Evolutionary conservation across 2,329 filamentous ascomycete genomes (phyloP).

Genomic region (Apiospora rasikravindrae): DNA sequence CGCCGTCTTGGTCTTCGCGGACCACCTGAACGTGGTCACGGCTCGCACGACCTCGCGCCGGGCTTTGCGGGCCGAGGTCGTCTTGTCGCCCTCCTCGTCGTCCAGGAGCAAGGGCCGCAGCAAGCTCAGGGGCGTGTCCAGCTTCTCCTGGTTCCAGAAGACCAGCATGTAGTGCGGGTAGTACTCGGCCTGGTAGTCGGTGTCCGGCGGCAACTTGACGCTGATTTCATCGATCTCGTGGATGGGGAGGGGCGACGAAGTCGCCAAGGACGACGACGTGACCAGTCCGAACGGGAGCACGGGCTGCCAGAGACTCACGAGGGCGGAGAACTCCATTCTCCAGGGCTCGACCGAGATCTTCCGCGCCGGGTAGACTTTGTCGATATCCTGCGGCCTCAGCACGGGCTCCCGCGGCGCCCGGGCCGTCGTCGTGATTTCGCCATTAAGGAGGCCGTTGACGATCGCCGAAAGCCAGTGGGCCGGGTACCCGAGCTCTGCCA

Average conservation of each 20-base stretch:
- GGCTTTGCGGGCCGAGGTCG: not conserved
- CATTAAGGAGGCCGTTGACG: not conserved
- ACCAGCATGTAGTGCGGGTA: constrained; percentile 27
- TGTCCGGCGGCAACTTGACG: not conserved
- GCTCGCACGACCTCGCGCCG: not conserved
- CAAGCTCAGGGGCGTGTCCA: constrained; percentile 19
- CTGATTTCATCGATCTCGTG: not conserved
- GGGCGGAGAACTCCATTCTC: not conserved
- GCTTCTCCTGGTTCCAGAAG: constrained; percentile 26
- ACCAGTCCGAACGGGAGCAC: not conserved
- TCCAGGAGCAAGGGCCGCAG: not conserved
- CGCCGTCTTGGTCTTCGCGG: not conserved
- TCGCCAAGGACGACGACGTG: too few species aligned
- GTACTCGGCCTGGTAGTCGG: not conserved
- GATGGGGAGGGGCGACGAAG: too few species aligned
- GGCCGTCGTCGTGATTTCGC: not conserved
- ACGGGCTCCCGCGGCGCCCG: not conserved
- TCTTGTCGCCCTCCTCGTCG: not conserved
- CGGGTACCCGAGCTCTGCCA: constrained; percentile 26
- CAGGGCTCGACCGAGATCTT: not conserved
- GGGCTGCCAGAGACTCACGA: not conserved
- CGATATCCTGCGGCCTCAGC: not conserved
- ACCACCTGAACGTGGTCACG: not conserved
- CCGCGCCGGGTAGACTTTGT: not conserved
- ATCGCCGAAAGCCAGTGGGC: constrained; percentile 28